phyloP scores from a whole-genome alignment of 306 rosid species.

The Quercus gilva region DNA sequence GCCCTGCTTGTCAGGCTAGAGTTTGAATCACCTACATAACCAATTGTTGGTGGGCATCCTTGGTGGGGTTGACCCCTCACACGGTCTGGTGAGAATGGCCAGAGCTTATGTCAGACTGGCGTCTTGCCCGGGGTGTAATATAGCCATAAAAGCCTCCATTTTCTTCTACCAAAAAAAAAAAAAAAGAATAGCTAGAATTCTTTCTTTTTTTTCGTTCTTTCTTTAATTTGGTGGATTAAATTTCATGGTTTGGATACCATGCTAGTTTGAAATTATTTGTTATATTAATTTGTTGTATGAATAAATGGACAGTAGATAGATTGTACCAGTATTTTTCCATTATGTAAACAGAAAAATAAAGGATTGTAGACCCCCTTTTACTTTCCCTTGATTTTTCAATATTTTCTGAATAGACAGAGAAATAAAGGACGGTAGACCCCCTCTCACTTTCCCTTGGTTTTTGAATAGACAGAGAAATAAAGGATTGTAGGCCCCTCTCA shows the following conservation, averaged over 20 bases:
- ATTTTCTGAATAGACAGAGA: background rate
- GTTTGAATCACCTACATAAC: no score
- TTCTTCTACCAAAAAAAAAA: no score
- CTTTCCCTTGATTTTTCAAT: background rate
- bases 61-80: no score
- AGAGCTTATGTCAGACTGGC: no score
- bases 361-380: background rate
- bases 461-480: no score
- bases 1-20: no score
- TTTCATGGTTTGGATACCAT: background rate
- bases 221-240: background rate
- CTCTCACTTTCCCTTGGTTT: no score
- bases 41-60: no score
- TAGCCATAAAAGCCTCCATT: no score
- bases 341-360: background rate
- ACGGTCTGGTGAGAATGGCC: no score
- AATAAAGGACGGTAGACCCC: background rate
- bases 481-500: background rate
- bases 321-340: background rate
- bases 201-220: background rate
- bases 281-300: background rate
- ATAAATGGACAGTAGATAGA: background rate
- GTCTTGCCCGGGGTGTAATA: no score
- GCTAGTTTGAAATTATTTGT: background rate
- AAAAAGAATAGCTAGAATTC: slow-evolving; percentile 46